A percentile compares a stretch with the other conserved stretches of the same genome.
Evolutionary conservation across 768 basidiomycete genomes (phyloP).

Genomic region (Mycena belliarum): DNA sequence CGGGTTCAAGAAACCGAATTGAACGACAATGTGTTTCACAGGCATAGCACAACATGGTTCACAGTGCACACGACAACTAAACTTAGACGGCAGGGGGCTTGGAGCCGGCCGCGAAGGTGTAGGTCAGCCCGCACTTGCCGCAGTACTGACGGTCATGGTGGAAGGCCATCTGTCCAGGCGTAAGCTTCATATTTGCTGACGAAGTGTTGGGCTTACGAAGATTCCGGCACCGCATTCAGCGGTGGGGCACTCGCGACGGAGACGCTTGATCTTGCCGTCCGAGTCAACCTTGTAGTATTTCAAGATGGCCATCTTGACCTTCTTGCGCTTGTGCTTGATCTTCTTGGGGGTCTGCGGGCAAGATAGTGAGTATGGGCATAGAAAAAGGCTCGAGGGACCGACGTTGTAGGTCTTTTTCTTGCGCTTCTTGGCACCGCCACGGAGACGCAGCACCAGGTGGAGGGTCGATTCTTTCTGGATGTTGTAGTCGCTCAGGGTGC

Average conservation of each 20-base stretch:
- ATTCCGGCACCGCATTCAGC: slow-evolving; percentile 84
- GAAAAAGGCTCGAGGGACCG: slow-evolving; percentile 28
- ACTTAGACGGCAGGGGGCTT: slow-evolving; percentile 72
- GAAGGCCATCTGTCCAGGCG: slow-evolving; percentile 83
- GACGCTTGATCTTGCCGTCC: slow-evolving; percentile 99
- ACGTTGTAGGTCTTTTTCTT: slow-evolving; percentile 99
- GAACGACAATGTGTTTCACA: too few relatives aligned
- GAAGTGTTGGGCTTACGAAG: slow-evolving; percentile 58
- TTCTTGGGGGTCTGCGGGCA: slow-evolving; percentile 86
- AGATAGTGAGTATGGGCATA: not conserved
- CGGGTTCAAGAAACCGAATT: too few relatives aligned
- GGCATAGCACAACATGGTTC: not conserved
- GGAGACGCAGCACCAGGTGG: slow-evolving; percentile 94
- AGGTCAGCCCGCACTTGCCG: slow-evolving; percentile 90
- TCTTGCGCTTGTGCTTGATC: slow-evolving; percentile 99
- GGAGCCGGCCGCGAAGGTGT: slow-evolving; percentile 79
- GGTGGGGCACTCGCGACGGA: slow-evolving; percentile 92
- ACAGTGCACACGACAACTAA: not conserved
- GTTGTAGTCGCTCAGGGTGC: slow-evolving; percentile 93
- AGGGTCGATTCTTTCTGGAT: slow-evolving; percentile 99
- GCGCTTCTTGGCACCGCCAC: slow-evolving; percentile 99
- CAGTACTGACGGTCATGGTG: slow-evolving; percentile 98
- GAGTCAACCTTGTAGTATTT: slow-evolving; percentile 99
- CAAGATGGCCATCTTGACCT: slow-evolving; percentile 99
- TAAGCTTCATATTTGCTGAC: slow-evolving; percentile 19